Evolutionary conservation across 1,284 basidiomycete genomes (phyloP).

Genomic region (Testicularia cyperi): DNA sequence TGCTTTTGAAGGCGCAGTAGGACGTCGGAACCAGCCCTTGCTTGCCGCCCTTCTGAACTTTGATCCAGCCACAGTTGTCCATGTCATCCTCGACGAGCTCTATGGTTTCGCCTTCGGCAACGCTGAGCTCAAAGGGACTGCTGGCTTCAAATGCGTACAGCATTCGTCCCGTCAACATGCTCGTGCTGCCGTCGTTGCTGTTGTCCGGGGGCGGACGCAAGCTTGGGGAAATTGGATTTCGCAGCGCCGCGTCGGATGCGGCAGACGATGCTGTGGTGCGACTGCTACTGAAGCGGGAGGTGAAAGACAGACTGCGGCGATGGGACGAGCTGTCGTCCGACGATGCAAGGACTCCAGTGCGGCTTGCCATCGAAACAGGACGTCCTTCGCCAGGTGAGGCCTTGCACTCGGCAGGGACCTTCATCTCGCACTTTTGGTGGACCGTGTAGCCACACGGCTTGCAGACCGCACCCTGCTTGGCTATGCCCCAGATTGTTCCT

Average conservation of each 20-base stretch:
- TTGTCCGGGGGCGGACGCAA: neutral
- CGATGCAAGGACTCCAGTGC: neutral
- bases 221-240: too few species aligned
- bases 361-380: neutral
- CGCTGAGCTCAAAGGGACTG: constrained; percentile 40
- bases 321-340: neutral
- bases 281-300: neutral
- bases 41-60: constrained; percentile 11
- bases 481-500: constrained; percentile 44
- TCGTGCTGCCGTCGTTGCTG: neutral
- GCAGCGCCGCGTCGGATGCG: neutral
- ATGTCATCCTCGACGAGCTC: constrained; percentile 40
- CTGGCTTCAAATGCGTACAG: constrained; percentile 38
- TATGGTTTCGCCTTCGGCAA: constrained; percentile 33
- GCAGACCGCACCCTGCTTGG: constrained; percentile 40
- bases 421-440: constrained; percentile 50
- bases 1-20: constrained; percentile 23
- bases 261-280: neutral
- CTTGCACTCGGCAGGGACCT: constrained; percentile 45
- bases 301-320: neutral
- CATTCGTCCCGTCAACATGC: constrained; percentile 8
- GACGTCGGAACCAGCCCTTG: constrained; percentile 43
- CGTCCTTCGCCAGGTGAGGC: constrained; percentile 8
- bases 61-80: constrained; percentile 41
- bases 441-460: constrained; percentile 48